A percentile compares a stretch with the other conserved stretches of the same genome.
Conservation (phyloP, 2,329 filamentous ascomycete species). For the Sclerotinia minor region DNA sequence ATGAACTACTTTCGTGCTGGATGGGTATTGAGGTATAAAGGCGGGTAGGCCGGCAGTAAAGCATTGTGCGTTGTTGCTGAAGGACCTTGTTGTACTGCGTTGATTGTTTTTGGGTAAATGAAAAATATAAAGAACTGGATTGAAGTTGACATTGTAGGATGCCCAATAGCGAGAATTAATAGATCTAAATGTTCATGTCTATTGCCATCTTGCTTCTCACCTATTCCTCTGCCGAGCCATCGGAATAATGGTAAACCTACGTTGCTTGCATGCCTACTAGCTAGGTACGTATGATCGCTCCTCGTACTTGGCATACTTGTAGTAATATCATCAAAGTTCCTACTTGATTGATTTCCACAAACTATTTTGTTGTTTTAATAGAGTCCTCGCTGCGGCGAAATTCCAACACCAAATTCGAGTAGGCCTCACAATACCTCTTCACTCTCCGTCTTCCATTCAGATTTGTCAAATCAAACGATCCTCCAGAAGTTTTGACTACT, state of each 20-base stretch:
- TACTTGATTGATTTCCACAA: too few species aligned
- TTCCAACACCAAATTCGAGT: too few species aligned
- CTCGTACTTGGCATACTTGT: not conserved
- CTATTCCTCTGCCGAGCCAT: not conserved
- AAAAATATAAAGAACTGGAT: not conserved
- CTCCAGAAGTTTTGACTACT: too few species aligned
- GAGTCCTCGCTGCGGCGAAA: too few species aligned
- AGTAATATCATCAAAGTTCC: too few species aligned
- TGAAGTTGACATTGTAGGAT: too few species aligned
- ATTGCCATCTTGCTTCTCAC: not conserved
- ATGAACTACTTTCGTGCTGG: constrained; percentile 5
- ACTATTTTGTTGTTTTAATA: too few species aligned
- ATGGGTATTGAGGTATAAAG: not conserved
- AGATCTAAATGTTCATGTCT: not conserved
- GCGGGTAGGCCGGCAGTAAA: not conserved
- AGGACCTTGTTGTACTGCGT: not conserved
- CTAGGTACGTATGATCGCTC: not conserved
- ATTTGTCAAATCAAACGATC: too few species aligned
- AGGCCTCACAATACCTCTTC: too few species aligned
- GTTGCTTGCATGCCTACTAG: not conserved
- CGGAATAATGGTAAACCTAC: not conserved
- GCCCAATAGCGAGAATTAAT: not conserved
- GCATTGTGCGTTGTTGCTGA: not conserved
- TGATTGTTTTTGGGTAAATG: not conserved
- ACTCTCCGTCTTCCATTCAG: too few species aligned